Conservation (phyloP, 2,329 filamentous ascomycete species). For the Colletotrichum sp. region DNA sequence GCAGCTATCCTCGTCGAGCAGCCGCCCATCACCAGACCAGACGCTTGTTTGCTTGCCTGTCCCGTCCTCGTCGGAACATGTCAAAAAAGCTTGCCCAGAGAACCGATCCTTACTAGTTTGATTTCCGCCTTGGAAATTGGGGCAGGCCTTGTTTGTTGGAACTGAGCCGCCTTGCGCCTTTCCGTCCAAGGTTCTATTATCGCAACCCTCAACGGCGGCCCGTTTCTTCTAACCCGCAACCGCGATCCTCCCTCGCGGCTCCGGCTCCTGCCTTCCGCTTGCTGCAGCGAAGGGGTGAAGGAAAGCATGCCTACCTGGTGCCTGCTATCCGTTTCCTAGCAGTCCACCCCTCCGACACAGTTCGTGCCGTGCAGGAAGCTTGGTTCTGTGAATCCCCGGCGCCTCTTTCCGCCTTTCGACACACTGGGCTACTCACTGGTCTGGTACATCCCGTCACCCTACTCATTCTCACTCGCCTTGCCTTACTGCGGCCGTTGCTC, state of each 20-base stretch:
- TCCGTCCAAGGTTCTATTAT: background rate
- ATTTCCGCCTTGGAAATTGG: background rate
- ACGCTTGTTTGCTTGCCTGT: background rate
- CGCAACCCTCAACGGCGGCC: background rate
- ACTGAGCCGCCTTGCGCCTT: background rate
- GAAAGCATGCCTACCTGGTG: slow-evolving; percentile 11
- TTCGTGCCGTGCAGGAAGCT: slow-evolving; percentile 5
- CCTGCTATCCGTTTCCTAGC: slow-evolving; percentile 5
- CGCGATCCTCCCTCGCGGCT: background rate
- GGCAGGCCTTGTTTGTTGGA: background rate
- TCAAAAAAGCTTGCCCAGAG: slow-evolving; percentile 8
- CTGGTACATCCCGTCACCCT: background rate
- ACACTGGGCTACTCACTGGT: background rate
- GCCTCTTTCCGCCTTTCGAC: slow-evolving; percentile 3
- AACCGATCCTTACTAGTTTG: slow-evolving; percentile 15
- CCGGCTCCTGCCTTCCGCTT: background rate
- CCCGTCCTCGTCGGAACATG: slow-evolving; percentile 10
- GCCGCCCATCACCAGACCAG: background rate
- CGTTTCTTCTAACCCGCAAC: background rate
- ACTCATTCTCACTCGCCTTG: background rate
- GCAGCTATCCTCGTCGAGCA: slow-evolving; percentile 6
- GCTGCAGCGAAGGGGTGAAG: background rate
- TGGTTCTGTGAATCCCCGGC: slow-evolving; percentile 3
- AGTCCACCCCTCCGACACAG: slow-evolving; percentile 1
- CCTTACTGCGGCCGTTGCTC: background rate